Base-by-base conservation (phyloP, 371 early-diverging fungal genomes). In the Circinella umbellata region DNA sequence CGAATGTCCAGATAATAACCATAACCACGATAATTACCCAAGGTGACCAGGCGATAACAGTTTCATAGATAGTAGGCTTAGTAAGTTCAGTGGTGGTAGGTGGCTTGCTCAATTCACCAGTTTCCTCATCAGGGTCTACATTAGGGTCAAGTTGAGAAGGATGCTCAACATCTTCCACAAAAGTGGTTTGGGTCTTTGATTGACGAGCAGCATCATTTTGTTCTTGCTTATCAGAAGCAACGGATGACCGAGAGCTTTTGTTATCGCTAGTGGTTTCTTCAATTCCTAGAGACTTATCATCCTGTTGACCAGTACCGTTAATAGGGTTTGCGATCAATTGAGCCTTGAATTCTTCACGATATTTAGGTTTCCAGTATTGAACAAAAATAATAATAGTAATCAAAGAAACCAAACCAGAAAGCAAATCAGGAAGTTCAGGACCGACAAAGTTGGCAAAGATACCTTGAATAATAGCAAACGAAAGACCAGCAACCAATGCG, bases 1-100 rank as follows among this genome's bases (percentile, higher is more conserved):
- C 74, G 76, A 84, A 84, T 0, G 80, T 74, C 84, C 84, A 84
- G 69, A 82, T 81, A 55, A 85, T 82, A 34, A 85, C 85, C 3
- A 82, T 62, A 3, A 82, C 69, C 1, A 80, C 80, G 63, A 85
- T 85, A 18, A 77, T 67, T 7, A 76, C 34, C 85, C 85, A 85
- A 1, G 85, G 85, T 47, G 78, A 78, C 85, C 85, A 85, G 15
- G 81, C 82, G 10, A 85, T 46, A 0, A 80, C 14, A 11, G 75
- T 70, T 54, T 85, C 81, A 27, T 69, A 72, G 15, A 76, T 4
- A 6, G 67, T 78, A 4, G 80, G 81, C 46, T 80, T 82, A 48
- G 63, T 55, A 7, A 83, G 53, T 7, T 47, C 64, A 4, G 65
- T 48, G n/a, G 63, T 18, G 3, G 54, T 61, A 10, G 48, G 37